Conservation (phyloP, 192 early-diverging fungal species). For the Backusella liffmaniae region DNA sequence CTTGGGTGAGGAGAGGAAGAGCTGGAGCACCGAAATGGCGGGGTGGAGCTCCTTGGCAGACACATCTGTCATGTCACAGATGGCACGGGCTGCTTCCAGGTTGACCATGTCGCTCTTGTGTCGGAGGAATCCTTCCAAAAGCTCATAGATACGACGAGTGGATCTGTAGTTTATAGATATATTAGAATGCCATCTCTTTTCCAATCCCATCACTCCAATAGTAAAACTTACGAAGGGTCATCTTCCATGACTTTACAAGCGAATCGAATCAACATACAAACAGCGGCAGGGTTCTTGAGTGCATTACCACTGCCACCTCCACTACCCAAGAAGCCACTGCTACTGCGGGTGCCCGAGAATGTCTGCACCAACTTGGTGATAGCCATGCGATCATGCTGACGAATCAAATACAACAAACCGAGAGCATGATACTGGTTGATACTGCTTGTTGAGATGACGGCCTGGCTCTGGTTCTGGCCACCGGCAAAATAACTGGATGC, state of each 20-base stretch:
- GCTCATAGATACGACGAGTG: slow-evolving; percentile 70
- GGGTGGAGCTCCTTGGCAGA: slow-evolving; percentile 83
- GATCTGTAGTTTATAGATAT: slow-evolving; percentile 27
- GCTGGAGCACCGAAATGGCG: slow-evolving; percentile 88
- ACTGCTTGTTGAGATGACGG: slow-evolving; percentile 67
- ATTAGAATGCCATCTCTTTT: neutral
- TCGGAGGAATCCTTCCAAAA: slow-evolving; percentile 85
- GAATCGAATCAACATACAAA: slow-evolving; percentile 92
- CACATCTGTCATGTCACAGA: slow-evolving; percentile 86
- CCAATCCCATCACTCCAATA: neutral
- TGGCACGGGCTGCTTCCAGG: slow-evolving; percentile 93
- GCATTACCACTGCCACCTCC: slow-evolving; percentile 22
- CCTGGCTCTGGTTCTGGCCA: slow-evolving; percentile 34
- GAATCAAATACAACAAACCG: slow-evolving; percentile 90
- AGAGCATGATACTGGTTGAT: slow-evolving; percentile 97
- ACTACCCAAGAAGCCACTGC: slow-evolving; percentile 15
- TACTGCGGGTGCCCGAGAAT: slow-evolving; percentile 57
- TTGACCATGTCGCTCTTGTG: slow-evolving; percentile 99
- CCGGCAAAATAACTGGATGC: slow-evolving; percentile 51
- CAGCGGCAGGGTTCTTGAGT: slow-evolving; percentile 82
- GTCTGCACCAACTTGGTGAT: slow-evolving; percentile 95
- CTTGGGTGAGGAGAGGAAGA: slow-evolving; percentile 92
- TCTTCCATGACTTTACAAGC: slow-evolving; percentile 84
- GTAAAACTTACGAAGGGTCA: slow-evolving; percentile 52
- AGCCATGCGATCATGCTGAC: slow-evolving; percentile 97